phyloP scores from a whole-genome alignment of 164 flowering plant species.

The Protea cynaroides region DNA sequence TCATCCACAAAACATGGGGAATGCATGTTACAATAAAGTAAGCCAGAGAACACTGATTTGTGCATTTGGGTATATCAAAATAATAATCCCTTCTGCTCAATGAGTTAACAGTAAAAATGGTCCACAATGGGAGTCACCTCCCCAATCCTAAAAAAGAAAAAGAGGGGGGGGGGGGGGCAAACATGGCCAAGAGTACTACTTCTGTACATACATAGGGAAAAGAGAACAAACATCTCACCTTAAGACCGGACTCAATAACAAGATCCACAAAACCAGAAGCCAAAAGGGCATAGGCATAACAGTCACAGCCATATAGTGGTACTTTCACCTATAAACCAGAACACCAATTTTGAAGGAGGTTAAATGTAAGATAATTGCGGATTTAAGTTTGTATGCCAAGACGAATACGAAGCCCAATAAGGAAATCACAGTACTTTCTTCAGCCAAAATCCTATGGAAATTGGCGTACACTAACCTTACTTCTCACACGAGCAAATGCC shows the following conservation, averaged over 20 bases:
- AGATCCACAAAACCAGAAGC: conserved; percentile 95
- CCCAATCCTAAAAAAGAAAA: no score
- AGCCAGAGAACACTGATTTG: no score
- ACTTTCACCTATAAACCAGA: conserved; percentile 68
- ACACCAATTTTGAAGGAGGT: neutral
- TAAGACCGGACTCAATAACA: conserved; percentile 91
- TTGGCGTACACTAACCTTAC: conserved; percentile 43
- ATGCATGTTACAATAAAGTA: neutral
- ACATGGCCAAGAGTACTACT: neutral
- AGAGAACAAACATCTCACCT: conserved; percentile 37
- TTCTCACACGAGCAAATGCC: conserved; percentile 85
- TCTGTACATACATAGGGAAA: neutral
- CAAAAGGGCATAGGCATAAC: conserved; percentile 96
- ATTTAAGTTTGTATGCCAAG: no score
- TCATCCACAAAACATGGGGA: no score
- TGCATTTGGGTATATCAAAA: no score
- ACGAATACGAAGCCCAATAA: no score
- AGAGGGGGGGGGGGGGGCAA: neutral
- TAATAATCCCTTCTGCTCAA: no score
- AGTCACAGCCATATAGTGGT: conserved; percentile 95
- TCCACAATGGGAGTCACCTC: no score
- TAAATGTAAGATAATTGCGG: no score
- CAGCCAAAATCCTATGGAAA: neutral
- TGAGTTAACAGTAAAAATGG: no score
- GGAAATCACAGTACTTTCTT: no score